Conservation (phyloP, 495 filamentous ascomycete genomes). For the Neurospora terricola region DNA sequence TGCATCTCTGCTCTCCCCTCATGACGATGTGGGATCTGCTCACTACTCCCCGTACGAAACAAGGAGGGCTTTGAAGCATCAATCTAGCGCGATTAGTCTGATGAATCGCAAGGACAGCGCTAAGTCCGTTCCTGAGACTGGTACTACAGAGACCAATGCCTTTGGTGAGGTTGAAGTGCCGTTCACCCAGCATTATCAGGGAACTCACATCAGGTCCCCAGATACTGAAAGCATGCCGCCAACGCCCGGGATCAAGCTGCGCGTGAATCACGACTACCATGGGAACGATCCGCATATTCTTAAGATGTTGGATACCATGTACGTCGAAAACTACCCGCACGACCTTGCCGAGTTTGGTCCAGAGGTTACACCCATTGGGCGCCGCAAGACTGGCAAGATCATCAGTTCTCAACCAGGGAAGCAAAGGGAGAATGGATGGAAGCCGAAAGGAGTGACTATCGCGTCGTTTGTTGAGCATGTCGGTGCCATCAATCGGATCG, state of each 20-base stretch:
- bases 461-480: conserved; percentile 84
- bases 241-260: conserved; percentile 21
- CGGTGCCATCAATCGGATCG: conserved; percentile 70
- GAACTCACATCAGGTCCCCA: conserved; percentile 1
- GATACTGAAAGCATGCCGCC: conserved; percentile 23
- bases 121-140: conserved; percentile 77
- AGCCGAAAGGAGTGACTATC: conserved; percentile 72
- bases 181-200: conserved; percentile 32
- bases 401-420: conserved; percentile 30
- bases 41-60: conserved; percentile 32
- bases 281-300: conserved; percentile 84
- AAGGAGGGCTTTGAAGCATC: conserved; percentile 41
- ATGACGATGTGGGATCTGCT: conserved; percentile 23
- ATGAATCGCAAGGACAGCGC: conserved; percentile 65
- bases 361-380: conserved; percentile 58
- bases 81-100: conserved; percentile 73
- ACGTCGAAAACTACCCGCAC: conserved; percentile 79
- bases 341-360: conserved; percentile 76
- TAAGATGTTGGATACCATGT: conserved; percentile 77
- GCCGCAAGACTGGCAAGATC: conserved; percentile 49
- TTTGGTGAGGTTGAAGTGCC: conserved; percentile 80
- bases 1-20: conserved; percentile 7
- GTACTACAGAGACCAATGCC: conserved; percentile 66
- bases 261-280: conserved; percentile 60
- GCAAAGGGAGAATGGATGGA: conserved; percentile 52